phyloP scores from a whole-genome alignment of 2,329 filamentous ascomycete genomes.

The Calonectria pteridis region DNA sequence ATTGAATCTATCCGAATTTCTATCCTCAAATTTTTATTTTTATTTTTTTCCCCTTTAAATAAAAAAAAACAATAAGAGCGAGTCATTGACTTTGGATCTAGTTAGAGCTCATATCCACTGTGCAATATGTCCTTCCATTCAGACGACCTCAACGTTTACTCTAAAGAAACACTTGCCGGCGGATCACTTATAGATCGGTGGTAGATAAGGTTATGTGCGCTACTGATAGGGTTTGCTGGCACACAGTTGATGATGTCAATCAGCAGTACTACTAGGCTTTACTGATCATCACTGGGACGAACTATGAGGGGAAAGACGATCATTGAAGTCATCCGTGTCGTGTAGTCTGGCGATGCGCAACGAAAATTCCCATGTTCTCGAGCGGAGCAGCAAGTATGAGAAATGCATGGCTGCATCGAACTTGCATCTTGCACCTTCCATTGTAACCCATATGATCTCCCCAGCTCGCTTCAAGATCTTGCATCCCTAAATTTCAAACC shows the following conservation, averaged over 20 bases:
- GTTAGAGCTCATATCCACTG: too few relatives aligned
- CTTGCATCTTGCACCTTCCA: too few relatives aligned
- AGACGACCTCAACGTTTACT: not conserved
- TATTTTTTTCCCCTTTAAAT: too few relatives aligned
- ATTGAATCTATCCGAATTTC: not conserved
- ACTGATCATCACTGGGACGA: not conserved
- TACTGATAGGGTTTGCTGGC: not conserved
- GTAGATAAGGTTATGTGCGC: not conserved
- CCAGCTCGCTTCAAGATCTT: not conserved
- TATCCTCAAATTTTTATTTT: too few relatives aligned
- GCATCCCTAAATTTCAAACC: not conserved
- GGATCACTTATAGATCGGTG: not conserved
- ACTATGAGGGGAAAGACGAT: not conserved
- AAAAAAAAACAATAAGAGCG: too few relatives aligned
- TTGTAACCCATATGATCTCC: too few relatives aligned
- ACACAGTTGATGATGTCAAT: not conserved
- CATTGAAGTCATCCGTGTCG: not conserved
- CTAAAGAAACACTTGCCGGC: not conserved
- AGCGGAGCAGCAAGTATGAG: not conserved
- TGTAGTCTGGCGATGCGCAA: not conserved
- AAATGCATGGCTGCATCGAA: not conserved
- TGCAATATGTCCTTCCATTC: too few relatives aligned
- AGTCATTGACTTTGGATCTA: too few relatives aligned
- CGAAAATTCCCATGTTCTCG: not conserved
- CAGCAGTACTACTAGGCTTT: not conserved